Evolutionary conservation across 306 rosid species (phyloP), one percentile per base, ranked within the genome.

Genomic region (Pachyrhizus erosus): DNA sequence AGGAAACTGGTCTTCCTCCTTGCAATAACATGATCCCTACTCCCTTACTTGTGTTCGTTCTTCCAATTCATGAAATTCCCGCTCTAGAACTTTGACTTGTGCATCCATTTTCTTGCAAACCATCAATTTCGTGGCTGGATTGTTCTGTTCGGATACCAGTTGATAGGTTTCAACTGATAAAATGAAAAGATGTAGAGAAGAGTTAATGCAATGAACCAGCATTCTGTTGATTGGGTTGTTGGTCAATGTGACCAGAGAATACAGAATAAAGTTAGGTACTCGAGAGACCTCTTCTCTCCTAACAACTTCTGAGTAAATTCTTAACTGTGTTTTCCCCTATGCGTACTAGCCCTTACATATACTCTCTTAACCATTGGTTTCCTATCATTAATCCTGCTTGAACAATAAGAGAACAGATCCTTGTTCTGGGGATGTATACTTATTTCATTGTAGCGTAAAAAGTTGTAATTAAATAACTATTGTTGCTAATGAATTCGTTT

Each of bases 331-430:
- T n/a, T n/a, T n/a, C n/a, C n/a, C n/a, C n/a, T n/a, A n/a, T n/a
- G n/a, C n/a, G n/a, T n/a, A n/a, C n/a, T n/a, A n/a, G n/a, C n/a
- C n/a, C n/a, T n/a, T n/a, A n/a, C n/a, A n/a, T n/a, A n/a, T n/a
- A n/a, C n/a, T n/a, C n/a, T n/a, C n/a, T n/a, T n/a, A n/a, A n/a
- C n/a, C n/a, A n/a, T n/a, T n/a, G n/a, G n/a, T n/a, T n/a, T n/a
- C n/a, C n/a, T n/a, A n/a, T n/a, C n/a, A n/a, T n/a, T n/a, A 49
- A 34, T 71, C 83, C 40, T 70, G 5, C 49, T 21, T 54, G 23
- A 82, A 74, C 49, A 6, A 52, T 17, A 15, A 51, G 69, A 52
- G 33, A 65, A 11, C 60, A 12, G 37, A 15, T 76, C 34, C 37
- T 62, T 37, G 20, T 73, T 17, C 20, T 18, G 48, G 42, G 73